Percentiles rank a stretch among this genome's conserved stretches.
Evolutionary conservation across 1,139 yeast genomes (phyloP).

Genomic region (Pichia sp.): DNA sequence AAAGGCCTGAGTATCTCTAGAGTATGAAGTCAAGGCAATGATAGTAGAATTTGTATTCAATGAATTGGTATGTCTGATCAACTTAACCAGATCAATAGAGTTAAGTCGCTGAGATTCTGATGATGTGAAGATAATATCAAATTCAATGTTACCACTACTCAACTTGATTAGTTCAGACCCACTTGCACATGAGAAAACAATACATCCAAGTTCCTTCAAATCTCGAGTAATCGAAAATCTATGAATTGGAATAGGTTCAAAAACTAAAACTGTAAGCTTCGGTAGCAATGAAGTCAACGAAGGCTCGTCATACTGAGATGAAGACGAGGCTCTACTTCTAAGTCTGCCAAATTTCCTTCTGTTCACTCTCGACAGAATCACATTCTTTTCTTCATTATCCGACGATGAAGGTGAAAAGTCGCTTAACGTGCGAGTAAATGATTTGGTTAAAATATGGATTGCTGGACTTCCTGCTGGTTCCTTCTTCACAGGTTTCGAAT

Average conservation of each 20-base stretch:
- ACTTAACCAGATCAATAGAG: conserved; percentile 64
- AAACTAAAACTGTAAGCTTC: conserved; percentile 49
- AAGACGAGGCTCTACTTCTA: conserved; percentile 20
- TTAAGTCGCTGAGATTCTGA: conserved; percentile 61
- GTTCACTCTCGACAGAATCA: conserved; percentile 53
- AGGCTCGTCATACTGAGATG: conserved; percentile 7
- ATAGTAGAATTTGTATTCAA: conserved; percentile 74
- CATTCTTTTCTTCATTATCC: conserved; percentile 57
- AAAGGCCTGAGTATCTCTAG: conserved; percentile 56
- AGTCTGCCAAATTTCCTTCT: conserved; percentile 16
- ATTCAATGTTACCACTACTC: conserved; percentile 78
- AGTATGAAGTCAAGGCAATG: conserved; percentile 70
- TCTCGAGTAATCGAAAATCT: conserved; percentile 63
- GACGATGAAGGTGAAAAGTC: conserved; percentile 65
- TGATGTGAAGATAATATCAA: conserved; percentile 80
- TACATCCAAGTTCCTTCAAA: conserved; percentile 70
- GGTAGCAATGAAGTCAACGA: conserved; percentile 10
- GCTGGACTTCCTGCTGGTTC: conserved; percentile 21
- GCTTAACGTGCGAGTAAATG: conserved; percentile 32
- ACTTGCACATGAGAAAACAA: conserved; percentile 70
- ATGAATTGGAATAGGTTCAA: conserved; percentile 85
- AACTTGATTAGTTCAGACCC: conserved; percentile 82
- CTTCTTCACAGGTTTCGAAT: neutral
- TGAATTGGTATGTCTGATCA: conserved; percentile 73
- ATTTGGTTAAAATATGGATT: conserved; percentile 24